These are phyloP conservation scores for Ascosphaera acerosa DNA, from an alignment of 2,329 filamentous ascomycete species.

Conservation along the genomic window DNA sequence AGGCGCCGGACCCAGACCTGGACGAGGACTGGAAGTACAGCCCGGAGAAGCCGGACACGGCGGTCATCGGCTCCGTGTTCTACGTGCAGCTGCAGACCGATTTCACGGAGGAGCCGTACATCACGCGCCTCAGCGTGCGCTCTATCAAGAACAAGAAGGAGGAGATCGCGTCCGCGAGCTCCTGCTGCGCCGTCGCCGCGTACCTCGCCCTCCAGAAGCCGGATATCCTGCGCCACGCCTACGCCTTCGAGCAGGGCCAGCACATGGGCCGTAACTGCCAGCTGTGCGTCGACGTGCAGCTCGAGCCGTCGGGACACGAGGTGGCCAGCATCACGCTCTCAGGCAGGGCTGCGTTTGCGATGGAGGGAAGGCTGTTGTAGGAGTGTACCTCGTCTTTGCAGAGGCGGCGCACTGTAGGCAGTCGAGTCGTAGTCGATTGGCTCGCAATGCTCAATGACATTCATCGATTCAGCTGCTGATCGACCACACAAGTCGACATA, in stretches of 20 bases:
- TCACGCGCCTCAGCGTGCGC: conserved; percentile 11
- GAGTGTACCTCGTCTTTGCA: background rate
- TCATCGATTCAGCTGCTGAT: no score
- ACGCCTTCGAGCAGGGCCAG: conserved; percentile 24
- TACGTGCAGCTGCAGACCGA: conserved; percentile 9
- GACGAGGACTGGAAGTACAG: conserved; percentile 10
- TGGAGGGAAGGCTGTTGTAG: conserved; percentile 6
- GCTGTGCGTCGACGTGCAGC: conserved; percentile 21
- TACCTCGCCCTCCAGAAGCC: conserved; percentile 21
- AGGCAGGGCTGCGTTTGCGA: conserved; percentile 6
- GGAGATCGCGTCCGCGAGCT: conserved; percentile 26
- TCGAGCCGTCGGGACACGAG: conserved; percentile 12
- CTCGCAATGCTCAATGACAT: no score
- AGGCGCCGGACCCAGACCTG: conserved; percentile 9
- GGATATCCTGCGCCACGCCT: conserved; percentile 10
- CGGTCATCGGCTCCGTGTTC: conserved; percentile 12
- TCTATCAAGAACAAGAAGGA: conserved; percentile 15
- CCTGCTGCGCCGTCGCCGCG: conserved; percentile 22
- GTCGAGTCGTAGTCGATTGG: no score
- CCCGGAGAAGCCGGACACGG: conserved; percentile 3
- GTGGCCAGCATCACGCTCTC: conserved; percentile 6
- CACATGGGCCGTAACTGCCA: conserved; percentile 27
- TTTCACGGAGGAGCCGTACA: conserved; percentile 9
- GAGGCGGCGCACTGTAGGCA: no score
- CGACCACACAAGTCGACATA: no score